These are phyloP conservation scores for Gaillardinia entomophila DNA, from an alignment of 805 yeast genomes.

Conservation along the genomic window DNA sequence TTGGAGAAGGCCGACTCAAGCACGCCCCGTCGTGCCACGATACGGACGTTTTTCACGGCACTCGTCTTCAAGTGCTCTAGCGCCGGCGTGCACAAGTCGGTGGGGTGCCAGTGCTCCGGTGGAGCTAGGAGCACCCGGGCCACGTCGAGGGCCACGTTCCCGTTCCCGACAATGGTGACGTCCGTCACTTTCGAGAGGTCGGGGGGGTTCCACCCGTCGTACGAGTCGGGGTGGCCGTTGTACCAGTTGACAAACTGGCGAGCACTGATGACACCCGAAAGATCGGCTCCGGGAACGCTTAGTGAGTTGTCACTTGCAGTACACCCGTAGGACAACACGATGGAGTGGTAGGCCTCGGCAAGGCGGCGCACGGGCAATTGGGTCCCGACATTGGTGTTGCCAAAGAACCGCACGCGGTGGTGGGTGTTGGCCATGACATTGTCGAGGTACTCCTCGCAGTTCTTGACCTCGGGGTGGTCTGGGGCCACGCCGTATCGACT, in stretches of 20 bases:
- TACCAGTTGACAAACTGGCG: slow-evolving; percentile 94
- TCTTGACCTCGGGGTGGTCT: slow-evolving; percentile 95
- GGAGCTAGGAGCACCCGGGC: slow-evolving; percentile 72
- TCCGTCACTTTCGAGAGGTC: slow-evolving; percentile 55
- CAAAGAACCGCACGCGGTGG: slow-evolving; percentile 45
- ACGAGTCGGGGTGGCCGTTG: slow-evolving; percentile 73
- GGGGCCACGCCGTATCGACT: slow-evolving; percentile 98
- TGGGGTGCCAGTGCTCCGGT: slow-evolving; percentile 48
- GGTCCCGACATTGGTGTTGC: slow-evolving; percentile 66
- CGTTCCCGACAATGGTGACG: slow-evolving; percentile 89
- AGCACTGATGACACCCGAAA: slow-evolving; percentile 70
- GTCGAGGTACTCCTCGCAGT: slow-evolving; percentile 68
- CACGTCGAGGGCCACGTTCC: slow-evolving; percentile 92
- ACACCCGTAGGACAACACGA: slow-evolving; percentile 82
- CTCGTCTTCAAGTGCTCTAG: slow-evolving; percentile 45
- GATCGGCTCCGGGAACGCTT: slow-evolving; percentile 55
- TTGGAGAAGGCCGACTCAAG: slow-evolving; percentile 85
- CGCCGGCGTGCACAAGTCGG: slow-evolving; percentile 71
- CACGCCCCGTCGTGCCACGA: slow-evolving; percentile 84
- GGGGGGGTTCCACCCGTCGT: slow-evolving; percentile 36
- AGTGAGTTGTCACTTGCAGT: slow-evolving; percentile 47
- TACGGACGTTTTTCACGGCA: slow-evolving; percentile 55
- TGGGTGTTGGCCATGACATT: slow-evolving; percentile 28
- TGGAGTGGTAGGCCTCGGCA: slow-evolving; percentile 56
- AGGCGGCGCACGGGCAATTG: slow-evolving; percentile 51